Evolutionary conservation across 345 rosid species (phyloP).

Genomic region (Acer saccharum): DNA sequence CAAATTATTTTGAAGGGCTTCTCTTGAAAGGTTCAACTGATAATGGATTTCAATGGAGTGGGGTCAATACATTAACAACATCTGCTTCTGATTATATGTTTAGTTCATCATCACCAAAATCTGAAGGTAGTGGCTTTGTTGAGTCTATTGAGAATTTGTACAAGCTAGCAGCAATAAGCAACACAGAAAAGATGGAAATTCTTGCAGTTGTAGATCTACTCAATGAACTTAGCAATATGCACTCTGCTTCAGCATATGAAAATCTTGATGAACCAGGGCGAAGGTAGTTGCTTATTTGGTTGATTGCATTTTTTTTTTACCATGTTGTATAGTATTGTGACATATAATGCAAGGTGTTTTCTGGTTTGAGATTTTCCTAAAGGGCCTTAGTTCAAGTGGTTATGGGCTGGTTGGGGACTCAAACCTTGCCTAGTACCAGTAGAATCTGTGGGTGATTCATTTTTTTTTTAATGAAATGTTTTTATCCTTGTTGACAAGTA

Average conservation of each 20-base stretch:
- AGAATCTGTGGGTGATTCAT: not conserved
- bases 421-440: not conserved
- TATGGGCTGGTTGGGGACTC: not conserved
- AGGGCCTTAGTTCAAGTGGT: not conserved
- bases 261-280: constrained; percentile 86
- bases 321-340: not conserved
- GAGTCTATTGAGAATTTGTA: constrained; percentile 57
- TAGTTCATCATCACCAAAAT: constrained; percentile 47
- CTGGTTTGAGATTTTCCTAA: not conserved
- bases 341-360: constrained; percentile 4
- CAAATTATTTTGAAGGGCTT: constrained; percentile 71
- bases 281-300: constrained; percentile 51
- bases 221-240: constrained; percentile 60
- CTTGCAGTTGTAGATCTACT: constrained; percentile 76
- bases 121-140: constrained; percentile 50
- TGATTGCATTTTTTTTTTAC: not conserved
- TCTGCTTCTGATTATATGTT: constrained; percentile 38
- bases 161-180: constrained; percentile 43
- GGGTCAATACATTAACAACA: constrained; percentile 41
- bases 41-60: constrained; percentile 65
- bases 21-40: constrained; percentile 43
- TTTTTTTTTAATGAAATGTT: not conserved
- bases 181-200: constrained; percentile 61
- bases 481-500: not conserved
- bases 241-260: constrained; percentile 67